Evolutionary conservation across 139 green algal species (phyloP).

Genomic region (Helicosporidium sp.): DNA sequence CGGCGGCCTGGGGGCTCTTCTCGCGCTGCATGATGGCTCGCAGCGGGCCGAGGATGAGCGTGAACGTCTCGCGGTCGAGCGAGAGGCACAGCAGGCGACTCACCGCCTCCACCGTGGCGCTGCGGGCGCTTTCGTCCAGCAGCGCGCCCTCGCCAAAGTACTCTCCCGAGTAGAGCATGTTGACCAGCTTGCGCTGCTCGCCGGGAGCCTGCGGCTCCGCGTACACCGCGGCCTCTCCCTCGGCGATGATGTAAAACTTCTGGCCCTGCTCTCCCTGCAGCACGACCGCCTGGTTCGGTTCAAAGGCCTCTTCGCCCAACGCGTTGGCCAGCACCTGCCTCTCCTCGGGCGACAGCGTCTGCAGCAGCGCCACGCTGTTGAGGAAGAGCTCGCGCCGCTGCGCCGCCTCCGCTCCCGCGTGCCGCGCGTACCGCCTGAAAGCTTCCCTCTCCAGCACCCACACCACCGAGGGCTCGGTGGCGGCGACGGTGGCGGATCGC

Average conservation of each 20-base stretch:
- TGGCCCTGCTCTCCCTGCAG: slow-evolving; percentile 59
- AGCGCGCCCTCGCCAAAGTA: slow-evolving; percentile 82
- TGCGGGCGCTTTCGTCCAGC: slow-evolving; percentile 41
- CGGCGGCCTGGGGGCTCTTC: slow-evolving; percentile 58
- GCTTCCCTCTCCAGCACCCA: slow-evolving; percentile 73
- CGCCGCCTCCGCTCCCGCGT: slow-evolving; percentile 37
- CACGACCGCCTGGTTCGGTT: slow-evolving; percentile 15
- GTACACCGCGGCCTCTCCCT: slow-evolving; percentile 74
- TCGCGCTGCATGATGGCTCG: slow-evolving; percentile 64
- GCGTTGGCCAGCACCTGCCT: slow-evolving; percentile 56
- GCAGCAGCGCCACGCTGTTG: slow-evolving; percentile 69
- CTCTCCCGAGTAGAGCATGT: slow-evolving; percentile 76
- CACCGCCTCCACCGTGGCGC: slow-evolving; percentile 54
- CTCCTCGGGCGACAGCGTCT: slow-evolving; percentile 51
- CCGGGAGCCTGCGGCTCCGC: slow-evolving; percentile 20
- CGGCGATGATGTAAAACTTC: slow-evolving; percentile 86
- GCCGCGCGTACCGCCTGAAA: slow-evolving; percentile 58
- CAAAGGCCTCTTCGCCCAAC: slow-evolving; percentile 44
- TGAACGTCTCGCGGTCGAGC: slow-evolving; percentile 60
- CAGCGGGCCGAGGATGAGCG: slow-evolving; percentile 63
- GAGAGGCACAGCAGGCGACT: slow-evolving; percentile 51
- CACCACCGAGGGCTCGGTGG: slow-evolving; percentile 55
- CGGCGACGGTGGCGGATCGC: slow-evolving; percentile 69
- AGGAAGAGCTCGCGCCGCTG: slow-evolving; percentile 74
- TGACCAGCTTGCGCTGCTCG: slow-evolving; percentile 48